Conservation (phyloP, 371 early-diverging fungal genomes). For the Actinomucor elegans region DNA sequence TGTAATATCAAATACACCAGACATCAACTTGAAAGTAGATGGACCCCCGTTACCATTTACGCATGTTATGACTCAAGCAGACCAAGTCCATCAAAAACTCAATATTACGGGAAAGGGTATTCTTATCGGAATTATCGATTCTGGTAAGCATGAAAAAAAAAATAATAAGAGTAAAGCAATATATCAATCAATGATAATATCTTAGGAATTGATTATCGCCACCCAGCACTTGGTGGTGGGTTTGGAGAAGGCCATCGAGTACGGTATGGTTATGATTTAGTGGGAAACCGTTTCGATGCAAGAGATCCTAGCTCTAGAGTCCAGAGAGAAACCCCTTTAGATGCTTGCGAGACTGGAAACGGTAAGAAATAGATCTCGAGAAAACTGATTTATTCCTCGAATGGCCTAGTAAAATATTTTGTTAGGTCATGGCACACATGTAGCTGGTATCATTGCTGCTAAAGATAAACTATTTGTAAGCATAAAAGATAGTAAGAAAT, state of each 20-base stretch:
- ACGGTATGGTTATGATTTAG: slow-evolving; percentile 59
- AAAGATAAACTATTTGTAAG: slow-evolving; percentile 34
- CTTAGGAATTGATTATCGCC: slow-evolving; percentile 57
- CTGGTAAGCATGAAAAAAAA: slow-evolving; percentile 49
- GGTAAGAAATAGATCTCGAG: slow-evolving; percentile 8
- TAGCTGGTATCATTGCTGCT: slow-evolving; percentile 71
- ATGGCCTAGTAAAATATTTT: too few relatives aligned
- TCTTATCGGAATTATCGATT: slow-evolving; percentile 69
- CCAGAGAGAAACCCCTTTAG: slow-evolving; percentile 16
- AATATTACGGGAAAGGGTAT: slow-evolving; percentile 62
- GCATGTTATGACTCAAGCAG: slow-evolving; percentile 66
- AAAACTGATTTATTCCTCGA: too few relatives aligned
- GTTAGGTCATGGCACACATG: slow-evolving; percentile 66
- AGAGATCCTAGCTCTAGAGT: slow-evolving; percentile 6
- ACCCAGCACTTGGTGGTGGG: slow-evolving; percentile 70
- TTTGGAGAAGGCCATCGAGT: slow-evolving; percentile 62
- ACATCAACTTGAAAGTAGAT: neutral
- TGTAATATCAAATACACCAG: neutral
- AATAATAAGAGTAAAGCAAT: too few relatives aligned
- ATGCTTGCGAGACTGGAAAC: slow-evolving; percentile 20
- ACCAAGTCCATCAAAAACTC: slow-evolving; percentile 40
- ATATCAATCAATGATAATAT: too few relatives aligned
- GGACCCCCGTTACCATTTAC: slow-evolving; percentile 8
- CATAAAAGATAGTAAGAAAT: too few relatives aligned
- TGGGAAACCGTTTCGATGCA: slow-evolving; percentile 35